Evolutionary conservation across 1,139 yeast species (phyloP).

Genomic region (Blastobotrys niveus): DNA sequence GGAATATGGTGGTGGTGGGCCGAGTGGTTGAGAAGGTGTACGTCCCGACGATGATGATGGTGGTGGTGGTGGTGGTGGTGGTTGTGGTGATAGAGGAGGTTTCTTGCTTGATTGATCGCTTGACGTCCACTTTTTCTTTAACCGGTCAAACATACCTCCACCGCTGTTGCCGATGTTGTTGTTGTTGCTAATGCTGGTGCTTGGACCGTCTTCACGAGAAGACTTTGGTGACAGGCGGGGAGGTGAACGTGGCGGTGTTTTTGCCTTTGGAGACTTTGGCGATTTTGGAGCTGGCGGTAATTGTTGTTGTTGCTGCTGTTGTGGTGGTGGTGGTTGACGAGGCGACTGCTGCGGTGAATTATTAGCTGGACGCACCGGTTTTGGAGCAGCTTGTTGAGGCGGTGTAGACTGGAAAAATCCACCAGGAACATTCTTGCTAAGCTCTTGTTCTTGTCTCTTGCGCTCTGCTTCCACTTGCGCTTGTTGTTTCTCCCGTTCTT

Average conservation of each 20-base stretch:
- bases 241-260: no score
- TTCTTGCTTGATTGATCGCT: not conserved
- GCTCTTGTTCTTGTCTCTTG: slow-evolving; percentile 8
- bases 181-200: not conserved
- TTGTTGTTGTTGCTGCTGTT: not conserved
- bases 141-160: slow-evolving; percentile 1
- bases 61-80: not conserved
- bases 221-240: no score
- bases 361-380: not conserved
- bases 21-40: not conserved
- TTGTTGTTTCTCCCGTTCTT: slow-evolving; percentile 11
- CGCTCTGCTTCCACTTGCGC: slow-evolving; percentile 12
- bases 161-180: not conserved
- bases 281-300: not conserved
- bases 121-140: slow-evolving; percentile 1
- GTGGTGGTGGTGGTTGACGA: slow-evolving; percentile 4
- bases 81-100: not conserved
- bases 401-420: not conserved
- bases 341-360: not conserved
- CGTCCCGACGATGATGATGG: not conserved
- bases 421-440: slow-evolving; percentile 1
- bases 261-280: not conserved
- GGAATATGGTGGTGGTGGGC: not conserved
- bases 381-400: not conserved
- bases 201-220: not conserved